Percentiles rank a stretch among this genome's conserved stretches.
phyloP scores from a whole-genome alignment of 371 early-diverging fungal species.

The Mucor lusitanicus region DNA sequence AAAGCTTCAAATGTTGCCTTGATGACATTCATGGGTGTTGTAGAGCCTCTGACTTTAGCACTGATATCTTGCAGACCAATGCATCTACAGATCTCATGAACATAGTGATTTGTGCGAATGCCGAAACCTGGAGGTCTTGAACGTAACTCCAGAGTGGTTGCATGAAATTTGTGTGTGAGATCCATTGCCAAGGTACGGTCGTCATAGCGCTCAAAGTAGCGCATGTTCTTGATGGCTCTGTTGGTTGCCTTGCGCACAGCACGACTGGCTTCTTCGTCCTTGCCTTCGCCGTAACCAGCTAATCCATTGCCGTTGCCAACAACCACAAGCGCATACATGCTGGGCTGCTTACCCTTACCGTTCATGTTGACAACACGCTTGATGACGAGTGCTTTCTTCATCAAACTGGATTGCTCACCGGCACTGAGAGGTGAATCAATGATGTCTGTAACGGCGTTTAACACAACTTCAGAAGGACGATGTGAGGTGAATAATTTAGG shows the following conservation, averaged over 20 bases:
- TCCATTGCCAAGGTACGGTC: conserved; percentile 93
- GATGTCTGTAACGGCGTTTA: conserved; percentile 43
- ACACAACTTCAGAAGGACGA: conserved; percentile 42
- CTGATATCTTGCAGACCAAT: conserved; percentile 92
- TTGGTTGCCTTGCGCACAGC: conserved; percentile 92
- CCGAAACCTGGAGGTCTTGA: conserved; percentile 96
- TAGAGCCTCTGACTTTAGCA: conserved; percentile 90
- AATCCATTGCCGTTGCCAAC: conserved; percentile 94
- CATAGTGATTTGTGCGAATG: conserved; percentile 85
- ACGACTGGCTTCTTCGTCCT: conserved; percentile 75
- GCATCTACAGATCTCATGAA: conserved; percentile 96
- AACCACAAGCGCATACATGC: conserved; percentile 90
- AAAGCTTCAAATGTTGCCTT: conserved; percentile 96
- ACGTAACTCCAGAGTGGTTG: conserved; percentile 79
- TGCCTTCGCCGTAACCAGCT: conserved; percentile 96
- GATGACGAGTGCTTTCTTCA: conserved; percentile 75
- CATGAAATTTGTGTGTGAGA: conserved; percentile 87
- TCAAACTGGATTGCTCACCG: conserved; percentile 45
- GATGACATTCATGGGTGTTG: conserved; percentile 97
- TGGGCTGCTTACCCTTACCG: conserved; percentile 81
- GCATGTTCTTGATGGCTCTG: conserved; percentile 86
- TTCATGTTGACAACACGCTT: conserved; percentile 87
- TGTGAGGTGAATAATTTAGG: conserved; percentile 37
- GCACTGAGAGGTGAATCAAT: conserved; percentile 41
- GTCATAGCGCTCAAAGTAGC: conserved; percentile 87